A percentile compares a stretch with the other conserved stretches of the same genome.
These are phyloP conservation scores for Waltiozyma sp. DNA, from an alignment of 1,139 yeast species.

Conservation along the genomic window DNA sequence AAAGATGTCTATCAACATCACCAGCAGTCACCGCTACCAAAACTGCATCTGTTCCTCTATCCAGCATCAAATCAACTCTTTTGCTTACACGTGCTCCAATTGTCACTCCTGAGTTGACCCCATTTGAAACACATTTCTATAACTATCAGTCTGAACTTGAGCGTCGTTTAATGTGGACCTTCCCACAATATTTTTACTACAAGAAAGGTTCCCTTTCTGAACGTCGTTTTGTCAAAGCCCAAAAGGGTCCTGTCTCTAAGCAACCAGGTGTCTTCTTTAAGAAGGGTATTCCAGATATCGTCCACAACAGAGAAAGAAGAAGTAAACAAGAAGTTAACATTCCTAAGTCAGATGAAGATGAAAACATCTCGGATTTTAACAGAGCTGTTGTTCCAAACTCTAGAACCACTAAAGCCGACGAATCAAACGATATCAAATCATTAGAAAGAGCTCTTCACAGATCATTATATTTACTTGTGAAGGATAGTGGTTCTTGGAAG, in stretches of 20 bases:
- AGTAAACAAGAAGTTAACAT: slow-evolving; percentile 63
- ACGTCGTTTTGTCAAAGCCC: slow-evolving; percentile 66
- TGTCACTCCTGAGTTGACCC: slow-evolving; percentile 64
- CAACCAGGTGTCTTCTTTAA: slow-evolving; percentile 72
- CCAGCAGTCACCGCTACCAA: slow-evolving; percentile 8
- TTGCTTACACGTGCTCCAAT: slow-evolving; percentile 76
- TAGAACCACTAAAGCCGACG: slow-evolving; percentile 71
- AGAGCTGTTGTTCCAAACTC: slow-evolving; percentile 65
- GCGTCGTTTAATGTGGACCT: slow-evolving; percentile 93
- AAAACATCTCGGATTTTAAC: slow-evolving; percentile 39
- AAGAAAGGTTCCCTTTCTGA: slow-evolving; percentile 85
- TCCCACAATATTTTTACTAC: slow-evolving; percentile 88
- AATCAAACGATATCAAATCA: slow-evolving; percentile 44
- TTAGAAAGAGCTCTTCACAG: slow-evolving; percentile 73
- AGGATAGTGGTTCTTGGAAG: slow-evolving; percentile 44
- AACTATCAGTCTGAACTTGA: slow-evolving; percentile 79
- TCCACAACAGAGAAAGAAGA: slow-evolving; percentile 82
- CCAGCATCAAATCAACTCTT: slow-evolving; percentile 33
- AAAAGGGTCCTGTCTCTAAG: slow-evolving; percentile 61
- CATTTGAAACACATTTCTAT: slow-evolving; percentile 67
- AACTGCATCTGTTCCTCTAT: slow-evolving; percentile 4
- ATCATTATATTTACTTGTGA: slow-evolving; percentile 65
- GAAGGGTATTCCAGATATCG: slow-evolving; percentile 75
- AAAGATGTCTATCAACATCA: slow-evolving; percentile 15
- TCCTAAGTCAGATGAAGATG: slow-evolving; percentile 39